Evolutionary conservation across 768 basidiomycete genomes (phyloP), one percentile per base, ranked within the genome.

Genomic region (Solioccasus polychromus): DNA sequence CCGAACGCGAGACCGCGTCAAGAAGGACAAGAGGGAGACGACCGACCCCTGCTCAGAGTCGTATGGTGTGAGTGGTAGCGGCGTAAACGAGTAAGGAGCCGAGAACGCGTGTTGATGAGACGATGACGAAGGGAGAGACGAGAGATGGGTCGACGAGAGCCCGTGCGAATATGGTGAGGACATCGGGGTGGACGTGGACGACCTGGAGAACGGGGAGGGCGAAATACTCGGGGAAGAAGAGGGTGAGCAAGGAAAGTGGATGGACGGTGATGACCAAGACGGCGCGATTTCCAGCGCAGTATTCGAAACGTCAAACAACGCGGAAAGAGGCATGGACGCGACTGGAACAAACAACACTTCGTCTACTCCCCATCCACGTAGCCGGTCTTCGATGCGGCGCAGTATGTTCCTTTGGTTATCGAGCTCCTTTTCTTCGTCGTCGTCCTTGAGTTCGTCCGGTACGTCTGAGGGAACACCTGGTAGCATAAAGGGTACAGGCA

Each of bases 351-450:
- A 85, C 19, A 89, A 74, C 8, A 92, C 80, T 51, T 88, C 88
- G 52, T 88, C 84, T 3, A 77, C 87, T 35, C 88, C 90, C 79
- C 87, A 86, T 22, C 59, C 68, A 30, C 81, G 73, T 38, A 85
- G 73, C 14, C 80, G 68, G 41, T 73, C 71, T 59, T 83, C 79
- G 4, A 81, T 63, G 20, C 60, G 57, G 14, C 58, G 63, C 67
- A 81, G 73, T n/a, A 70, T 69, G 35, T 50, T 53, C 41, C 71
- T 64, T 31, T 70, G 70, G 36, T 59, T 64, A 25, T 72, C 71
- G 11, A 77, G 66, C 51, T 69, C 68, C 40, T 48, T 57, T 44
- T 61, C 55, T 40, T 57, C 59, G 14, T 63, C 65, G 25, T 67
- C 70, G 34, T 63, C 58, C 24, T 49, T 53, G 25, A 60, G 48